Base-by-base conservation (phyloP, 176 grass and related monocot genomes). In the Oryza officinalis region DNA sequence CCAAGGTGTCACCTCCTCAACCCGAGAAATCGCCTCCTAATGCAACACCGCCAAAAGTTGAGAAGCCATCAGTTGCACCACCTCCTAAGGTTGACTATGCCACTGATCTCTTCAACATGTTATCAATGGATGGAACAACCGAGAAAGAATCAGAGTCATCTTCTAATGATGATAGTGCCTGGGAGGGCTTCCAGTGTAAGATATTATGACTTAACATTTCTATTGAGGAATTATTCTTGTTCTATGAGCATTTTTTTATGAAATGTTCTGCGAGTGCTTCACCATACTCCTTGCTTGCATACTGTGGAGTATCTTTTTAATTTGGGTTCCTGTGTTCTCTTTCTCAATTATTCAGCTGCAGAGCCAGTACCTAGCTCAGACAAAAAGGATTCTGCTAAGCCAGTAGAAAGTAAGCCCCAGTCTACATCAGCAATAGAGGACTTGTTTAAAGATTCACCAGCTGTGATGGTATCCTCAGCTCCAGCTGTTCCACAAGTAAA, bases 161-260 rank as follows among this genome's bases (percentile, higher is more conserved):
- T 83, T 85, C 89, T 13, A 89, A 86, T 0, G 93, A 92, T 68
- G 89, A 94, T 92, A 90, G 81, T 94, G 81, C 80, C 28, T 98
- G 96, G 96, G 96, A 92, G 31, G 91, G 90, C 57, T 98, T 98
- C 78, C 87, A 96, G 70, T 92, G 96, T 98, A 90, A 87, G 93
- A 78, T 87, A 22, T 71, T 71, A 88, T 61, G 26, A 57, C 41
- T 87, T 89, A 40, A 54, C 54, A 6, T 76, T 85, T 74, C 0
- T 1, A 43, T 10, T 59, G 38, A 79, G 11, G 35, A 78, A 27
- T 41, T 75, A 49, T 88, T 85, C 13, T 81, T 20, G 89, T 81
- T 46, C 5, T 6, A 20, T 18, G 15, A 20, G 15, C 17, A 6
- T 54, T 17, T 54, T 54, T 57, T 57, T 50, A 14, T 57, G 20